These are phyloP conservation scores for Hapsidospora chrysogenum DNA, from an alignment of 495 filamentous ascomycete species.

Conservation along the genomic window DNA sequence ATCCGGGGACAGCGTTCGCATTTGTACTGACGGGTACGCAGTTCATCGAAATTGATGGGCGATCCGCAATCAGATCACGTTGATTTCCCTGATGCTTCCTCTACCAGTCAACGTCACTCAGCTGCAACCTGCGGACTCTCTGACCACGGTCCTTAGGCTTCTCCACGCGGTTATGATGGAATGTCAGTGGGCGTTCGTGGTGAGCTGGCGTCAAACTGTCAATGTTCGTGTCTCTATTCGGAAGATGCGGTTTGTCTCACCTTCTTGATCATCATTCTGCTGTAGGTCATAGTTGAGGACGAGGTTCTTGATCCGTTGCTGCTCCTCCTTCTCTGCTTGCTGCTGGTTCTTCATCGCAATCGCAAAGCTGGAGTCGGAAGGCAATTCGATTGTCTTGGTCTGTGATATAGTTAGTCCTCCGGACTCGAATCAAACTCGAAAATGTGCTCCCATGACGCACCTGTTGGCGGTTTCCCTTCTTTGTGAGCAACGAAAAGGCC, in stretches of 20 bases:
- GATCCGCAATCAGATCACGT: too few relatives aligned
- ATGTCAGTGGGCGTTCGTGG: slow-evolving; percentile 28
- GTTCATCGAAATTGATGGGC: too few relatives aligned
- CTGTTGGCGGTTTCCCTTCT: slow-evolving; percentile 91
- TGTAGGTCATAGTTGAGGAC: slow-evolving; percentile 91
- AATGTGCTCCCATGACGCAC: slow-evolving; percentile 27
- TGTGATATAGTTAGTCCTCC: slow-evolving; percentile 22
- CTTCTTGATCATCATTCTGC: slow-evolving; percentile 57
- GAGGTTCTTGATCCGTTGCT: slow-evolving; percentile 93
- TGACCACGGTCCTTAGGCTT: slow-evolving; percentile 61
- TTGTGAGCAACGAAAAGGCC: slow-evolving; percentile 92
- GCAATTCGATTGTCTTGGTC: slow-evolving; percentile 87
- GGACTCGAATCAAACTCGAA: background rate
- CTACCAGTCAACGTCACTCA: slow-evolving; percentile 97
- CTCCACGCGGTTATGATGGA: slow-evolving; percentile 38
- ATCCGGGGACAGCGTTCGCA: too few relatives aligned
- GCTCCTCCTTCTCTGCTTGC: slow-evolving; percentile 86
- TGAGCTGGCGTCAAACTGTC: too few relatives aligned
- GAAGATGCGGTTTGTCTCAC: too few relatives aligned
- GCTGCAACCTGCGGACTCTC: slow-evolving; percentile 76
- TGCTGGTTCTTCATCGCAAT: slow-evolving; percentile 91
- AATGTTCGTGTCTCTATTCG: slow-evolving; percentile 26
- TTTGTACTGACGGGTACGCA: too few relatives aligned
- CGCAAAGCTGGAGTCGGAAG: slow-evolving; percentile 87
- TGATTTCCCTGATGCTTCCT: too few relatives aligned